Conservation (phyloP, 306 rosid genomes). For the Vachellia collinsii region DNA sequence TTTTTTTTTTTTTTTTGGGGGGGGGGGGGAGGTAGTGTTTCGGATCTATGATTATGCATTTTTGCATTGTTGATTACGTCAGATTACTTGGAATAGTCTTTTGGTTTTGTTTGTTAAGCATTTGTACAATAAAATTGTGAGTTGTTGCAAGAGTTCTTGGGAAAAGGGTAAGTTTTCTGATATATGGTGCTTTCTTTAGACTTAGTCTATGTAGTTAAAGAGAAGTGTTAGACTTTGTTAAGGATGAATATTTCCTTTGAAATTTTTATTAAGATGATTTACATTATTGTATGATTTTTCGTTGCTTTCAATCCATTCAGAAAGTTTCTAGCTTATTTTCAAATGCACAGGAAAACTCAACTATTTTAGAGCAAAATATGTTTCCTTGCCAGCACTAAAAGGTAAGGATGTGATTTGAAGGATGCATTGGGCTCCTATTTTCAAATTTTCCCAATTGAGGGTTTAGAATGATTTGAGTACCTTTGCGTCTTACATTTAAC, state of each 20-base stretch:
- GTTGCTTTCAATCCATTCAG: conserved; percentile 15
- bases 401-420: not conserved
- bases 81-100: too few species aligned
- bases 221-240: not conserved
- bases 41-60: too few species aligned
- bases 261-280: not conserved
- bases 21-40: too few species aligned
- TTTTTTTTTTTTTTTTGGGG: too few species aligned
- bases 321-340: not conserved
- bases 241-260: not conserved
- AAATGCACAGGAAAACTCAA: conserved; percentile 5
- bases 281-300: conserved; percentile 5
- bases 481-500: not conserved
- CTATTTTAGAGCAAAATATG: conserved; percentile 16
- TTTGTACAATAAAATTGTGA: too few species aligned
- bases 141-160: too few species aligned
- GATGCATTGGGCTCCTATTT: not conserved
- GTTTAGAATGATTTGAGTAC: not conserved
- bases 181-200: not conserved
- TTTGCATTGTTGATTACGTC: too few species aligned
- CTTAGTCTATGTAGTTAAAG: not conserved
- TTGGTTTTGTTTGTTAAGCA: too few species aligned
- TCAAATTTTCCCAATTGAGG: not conserved
- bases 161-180: not conserved
- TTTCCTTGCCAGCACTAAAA: not conserved